These are phyloP conservation scores for Acarospora socialis DNA, from an alignment of 2,329 filamentous ascomycete species.

Conservation along the genomic window DNA sequence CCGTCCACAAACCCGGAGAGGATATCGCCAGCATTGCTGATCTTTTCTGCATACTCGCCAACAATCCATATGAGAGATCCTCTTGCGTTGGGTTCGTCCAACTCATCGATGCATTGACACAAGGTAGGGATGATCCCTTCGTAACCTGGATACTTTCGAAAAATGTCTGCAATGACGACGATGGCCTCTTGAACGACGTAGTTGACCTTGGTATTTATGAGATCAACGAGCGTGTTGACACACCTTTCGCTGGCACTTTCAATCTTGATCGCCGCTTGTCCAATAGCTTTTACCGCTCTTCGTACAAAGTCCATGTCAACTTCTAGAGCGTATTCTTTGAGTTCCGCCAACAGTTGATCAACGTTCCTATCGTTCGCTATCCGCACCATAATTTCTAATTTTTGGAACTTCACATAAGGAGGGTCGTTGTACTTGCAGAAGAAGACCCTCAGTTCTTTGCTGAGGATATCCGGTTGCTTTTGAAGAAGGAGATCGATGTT, in stretches of 20 bases:
- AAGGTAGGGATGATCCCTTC: conserved; percentile 95
- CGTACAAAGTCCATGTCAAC: conserved; percentile 99
- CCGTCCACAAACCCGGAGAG: conserved; percentile 79
- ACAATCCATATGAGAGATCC: conserved; percentile 97
- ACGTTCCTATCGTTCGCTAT: conserved; percentile 97
- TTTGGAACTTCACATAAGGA: conserved; percentile 92
- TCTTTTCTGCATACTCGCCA: conserved; percentile 97
- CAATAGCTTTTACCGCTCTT: conserved; percentile 87
- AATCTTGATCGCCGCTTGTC: conserved; percentile 97
- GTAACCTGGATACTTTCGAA: conserved; percentile 93
- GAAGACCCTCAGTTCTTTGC: conserved; percentile 94
- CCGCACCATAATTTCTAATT: conserved; percentile 97
- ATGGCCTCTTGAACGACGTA: conserved; percentile 98
- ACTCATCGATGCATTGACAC: conserved; percentile 90
- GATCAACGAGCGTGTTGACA: conserved; percentile 79
- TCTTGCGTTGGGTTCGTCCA: conserved; percentile 85
- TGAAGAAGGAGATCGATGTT: conserved; percentile 95
- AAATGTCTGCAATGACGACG: conserved; percentile 98
- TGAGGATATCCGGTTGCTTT: conserved; percentile 89
- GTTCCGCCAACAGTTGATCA: conserved; percentile 80
- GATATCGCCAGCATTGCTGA: conserved; percentile 95
- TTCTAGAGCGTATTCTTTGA: conserved; percentile 95
- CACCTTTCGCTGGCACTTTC: conserved; percentile 90
- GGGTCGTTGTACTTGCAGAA: conserved; percentile 99
- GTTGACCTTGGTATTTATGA: conserved; percentile 96